Conservation (phyloP, 208 protist species). For the Lotmaria passim region DNA sequence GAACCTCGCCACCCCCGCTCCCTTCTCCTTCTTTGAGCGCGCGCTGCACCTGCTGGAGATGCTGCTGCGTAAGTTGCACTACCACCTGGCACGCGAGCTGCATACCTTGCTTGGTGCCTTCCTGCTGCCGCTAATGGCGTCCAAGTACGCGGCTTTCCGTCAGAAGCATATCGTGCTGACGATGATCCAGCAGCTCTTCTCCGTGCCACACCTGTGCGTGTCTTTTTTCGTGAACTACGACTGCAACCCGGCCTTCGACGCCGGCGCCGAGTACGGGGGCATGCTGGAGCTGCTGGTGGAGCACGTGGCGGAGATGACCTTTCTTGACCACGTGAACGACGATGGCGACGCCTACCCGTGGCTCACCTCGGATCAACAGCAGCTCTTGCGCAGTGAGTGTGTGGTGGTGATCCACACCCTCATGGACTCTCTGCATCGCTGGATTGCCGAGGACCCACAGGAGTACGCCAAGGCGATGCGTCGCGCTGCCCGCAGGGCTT, state of each 20-base stretch:
- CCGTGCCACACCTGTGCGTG: constrained; percentile 70
- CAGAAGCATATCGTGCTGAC: constrained; percentile 83
- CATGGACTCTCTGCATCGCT: constrained; percentile 68
- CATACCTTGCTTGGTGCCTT: constrained; percentile 68
- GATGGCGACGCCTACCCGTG: constrained; percentile 41
- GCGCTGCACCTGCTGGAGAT: constrained; percentile 59
- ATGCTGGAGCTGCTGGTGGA: constrained; percentile 82
- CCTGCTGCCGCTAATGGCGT: constrained; percentile 66
- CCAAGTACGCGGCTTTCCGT: constrained; percentile 63
- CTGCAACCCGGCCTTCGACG: constrained; percentile 82
- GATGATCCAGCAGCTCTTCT: constrained; percentile 72
- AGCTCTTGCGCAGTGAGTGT: constrained; percentile 76
- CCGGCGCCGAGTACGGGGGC: constrained; percentile 65
- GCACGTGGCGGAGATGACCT: constrained; percentile 73
- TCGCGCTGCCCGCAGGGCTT: neutral
- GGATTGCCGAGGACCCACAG: constrained; percentile 79
- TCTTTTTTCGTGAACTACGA: constrained; percentile 90
- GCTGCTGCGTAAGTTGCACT: constrained; percentile 75
- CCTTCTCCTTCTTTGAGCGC: constrained; percentile 65
- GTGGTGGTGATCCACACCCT: constrained; percentile 64
- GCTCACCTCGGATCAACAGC: constrained; percentile 80
- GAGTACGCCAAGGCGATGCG: constrained; percentile 44
- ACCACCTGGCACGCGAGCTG: constrained; percentile 72
- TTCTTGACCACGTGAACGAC: constrained; percentile 52
- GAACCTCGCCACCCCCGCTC: constrained; percentile 59